Conservation (phyloP, 768 basidiomycete genomes). For the Boletus rubescentipes region DNA sequence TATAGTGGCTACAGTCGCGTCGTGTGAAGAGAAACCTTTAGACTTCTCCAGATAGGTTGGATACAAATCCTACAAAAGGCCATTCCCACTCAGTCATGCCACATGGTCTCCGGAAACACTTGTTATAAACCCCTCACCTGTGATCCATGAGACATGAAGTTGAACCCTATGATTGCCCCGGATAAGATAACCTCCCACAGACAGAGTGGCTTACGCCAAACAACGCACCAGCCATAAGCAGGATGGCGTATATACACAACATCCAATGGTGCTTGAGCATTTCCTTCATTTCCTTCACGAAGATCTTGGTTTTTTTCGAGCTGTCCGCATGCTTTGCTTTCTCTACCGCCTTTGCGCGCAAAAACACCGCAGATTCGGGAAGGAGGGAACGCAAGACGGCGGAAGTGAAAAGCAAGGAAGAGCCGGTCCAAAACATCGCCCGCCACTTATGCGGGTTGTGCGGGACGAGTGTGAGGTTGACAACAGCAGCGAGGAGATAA, state of each 20-base stretch:
- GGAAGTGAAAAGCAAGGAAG: conserved; percentile 68
- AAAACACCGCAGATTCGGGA: conserved; percentile 79
- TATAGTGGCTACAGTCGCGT: conserved; percentile 76
- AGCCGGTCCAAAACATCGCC: conserved; percentile 76
- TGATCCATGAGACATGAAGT: conserved; percentile 75
- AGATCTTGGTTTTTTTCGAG: conserved; percentile 60
- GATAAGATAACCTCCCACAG: neutral
- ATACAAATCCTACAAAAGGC: conserved; percentile 57
- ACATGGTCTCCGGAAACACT: neutral
- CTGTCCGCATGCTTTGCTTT: conserved; percentile 35
- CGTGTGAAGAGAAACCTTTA: conserved; percentile 57
- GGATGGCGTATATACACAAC: conserved; percentile 76
- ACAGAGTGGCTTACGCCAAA: neutral
- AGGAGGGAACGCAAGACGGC: conserved; percentile 64
- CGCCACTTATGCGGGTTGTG: conserved; percentile 55
- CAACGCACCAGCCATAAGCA: conserved; percentile 66
- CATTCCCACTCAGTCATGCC: neutral
- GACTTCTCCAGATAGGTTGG: conserved; percentile 68
- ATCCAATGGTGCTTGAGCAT: conserved; percentile 87
- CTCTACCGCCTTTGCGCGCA: conserved; percentile 59
- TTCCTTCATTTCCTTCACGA: conserved; percentile 65
- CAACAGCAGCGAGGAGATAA: conserved; percentile 79
- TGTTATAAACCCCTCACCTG: conserved; percentile 38
- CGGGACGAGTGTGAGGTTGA: conserved; percentile 66
- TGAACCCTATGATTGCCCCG: conserved; percentile 49